phyloP scores from a whole-genome alignment of 768 basidiomycete genomes.

The Pleurotus citrinopileatus region DNA sequence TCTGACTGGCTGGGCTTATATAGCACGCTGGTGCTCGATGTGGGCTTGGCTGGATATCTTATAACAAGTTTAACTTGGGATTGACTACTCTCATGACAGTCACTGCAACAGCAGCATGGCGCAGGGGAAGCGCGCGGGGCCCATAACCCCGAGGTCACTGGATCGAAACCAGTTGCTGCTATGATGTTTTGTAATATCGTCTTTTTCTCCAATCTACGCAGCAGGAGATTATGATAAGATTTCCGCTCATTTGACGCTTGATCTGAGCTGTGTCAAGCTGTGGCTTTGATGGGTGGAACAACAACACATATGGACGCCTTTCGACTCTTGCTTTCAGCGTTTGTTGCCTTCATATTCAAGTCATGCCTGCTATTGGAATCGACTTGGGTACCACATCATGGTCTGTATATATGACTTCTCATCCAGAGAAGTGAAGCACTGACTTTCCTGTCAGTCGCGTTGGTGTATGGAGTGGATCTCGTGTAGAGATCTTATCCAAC shows the following conservation, averaged over 20 bases:
- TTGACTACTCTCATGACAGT: too few relatives aligned
- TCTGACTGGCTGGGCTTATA: too few relatives aligned
- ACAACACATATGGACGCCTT: not conserved
- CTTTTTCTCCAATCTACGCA: too few relatives aligned
- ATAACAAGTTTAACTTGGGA: too few relatives aligned
- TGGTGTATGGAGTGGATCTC: conserved; percentile 1
- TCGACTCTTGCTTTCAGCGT: not conserved
- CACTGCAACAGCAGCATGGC: conserved; percentile 50
- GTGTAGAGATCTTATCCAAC: conserved; percentile 3
- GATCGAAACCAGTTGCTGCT: conserved; percentile 67
- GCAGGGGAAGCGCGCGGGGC: conserved; percentile 59
- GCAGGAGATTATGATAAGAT: too few relatives aligned
- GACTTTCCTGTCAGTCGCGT: conserved; percentile 1
- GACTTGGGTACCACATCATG: conserved; percentile 8
- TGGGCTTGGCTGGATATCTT: too few relatives aligned
- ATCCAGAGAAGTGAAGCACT: not conserved
- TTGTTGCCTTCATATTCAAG: too few relatives aligned
- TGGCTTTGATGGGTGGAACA: too few relatives aligned
- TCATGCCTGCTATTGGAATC: conserved; percentile 7
- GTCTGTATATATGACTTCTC: not conserved
- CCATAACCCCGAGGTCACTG: conserved; percentile 65
- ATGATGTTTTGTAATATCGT: conserved; percentile 16
- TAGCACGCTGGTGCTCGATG: too few relatives aligned
- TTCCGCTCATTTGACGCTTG: not conserved
- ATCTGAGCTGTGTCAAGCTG: not conserved